Conservation (phyloP, 768 basidiomycete genomes). For the Lactarius hatsudake region DNA sequence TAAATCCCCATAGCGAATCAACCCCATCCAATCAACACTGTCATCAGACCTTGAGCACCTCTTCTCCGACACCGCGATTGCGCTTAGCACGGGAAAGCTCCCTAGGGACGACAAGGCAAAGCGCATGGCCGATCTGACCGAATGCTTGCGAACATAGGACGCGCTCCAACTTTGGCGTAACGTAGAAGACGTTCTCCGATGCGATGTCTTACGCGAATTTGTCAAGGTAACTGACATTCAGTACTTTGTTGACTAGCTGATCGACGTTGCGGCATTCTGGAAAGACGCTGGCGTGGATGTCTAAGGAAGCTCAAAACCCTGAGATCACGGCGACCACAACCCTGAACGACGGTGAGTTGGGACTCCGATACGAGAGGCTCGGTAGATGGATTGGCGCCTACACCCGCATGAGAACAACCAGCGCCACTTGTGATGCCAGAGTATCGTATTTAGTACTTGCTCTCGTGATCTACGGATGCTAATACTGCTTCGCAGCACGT, state of each 20-base stretch:
- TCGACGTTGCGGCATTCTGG: conserved; percentile 44
- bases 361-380: background rate
- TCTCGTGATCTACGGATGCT: no score
- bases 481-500: no score
- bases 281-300: conserved; percentile 77
- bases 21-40: conserved; percentile 77
- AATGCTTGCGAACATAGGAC: conserved; percentile 80
- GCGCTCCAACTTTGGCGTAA: conserved; percentile 76
- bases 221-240: conserved; percentile 50
- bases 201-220: conserved; percentile 71
- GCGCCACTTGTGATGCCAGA: no score
- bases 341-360: conserved; percentile 31
- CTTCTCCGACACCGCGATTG: conserved; percentile 59
- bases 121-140: conserved; percentile 61
- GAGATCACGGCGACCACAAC: conserved; percentile 46
- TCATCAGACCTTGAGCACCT: conserved; percentile 84
- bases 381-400: background rate
- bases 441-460: no score
- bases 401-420: background rate
- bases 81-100: conserved; percentile 48
- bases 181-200: conserved; percentile 60
- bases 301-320: conserved; percentile 34
- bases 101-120: conserved; percentile 65
- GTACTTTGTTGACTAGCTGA: conserved; percentile 3
- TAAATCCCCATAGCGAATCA: conserved; percentile 55